A percentile compares a stretch with the other conserved stretches of the same genome.
Evolutionary conservation across 148 eudicot genomes (phyloP).

Genomic region (Drosera capensis): DNA sequence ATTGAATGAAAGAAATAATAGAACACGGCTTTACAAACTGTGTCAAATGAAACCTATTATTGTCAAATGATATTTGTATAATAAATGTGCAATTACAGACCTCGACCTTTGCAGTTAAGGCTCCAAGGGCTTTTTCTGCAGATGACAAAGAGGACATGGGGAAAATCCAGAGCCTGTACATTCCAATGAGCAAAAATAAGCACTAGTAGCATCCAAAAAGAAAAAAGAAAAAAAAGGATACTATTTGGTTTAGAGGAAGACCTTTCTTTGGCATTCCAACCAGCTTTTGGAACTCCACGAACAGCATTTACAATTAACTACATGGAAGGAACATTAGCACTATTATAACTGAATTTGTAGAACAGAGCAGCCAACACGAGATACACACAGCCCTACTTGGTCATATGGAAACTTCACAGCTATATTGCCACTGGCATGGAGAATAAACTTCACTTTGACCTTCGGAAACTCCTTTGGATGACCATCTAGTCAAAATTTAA

Average conservation of each 20-base stretch:
- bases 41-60: background rate
- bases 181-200: background rate
- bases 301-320: slow-evolving; percentile 58
- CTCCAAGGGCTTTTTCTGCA: slow-evolving; percentile 59
- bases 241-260: slow-evolving; percentile 5
- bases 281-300: slow-evolving; percentile 73
- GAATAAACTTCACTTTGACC: slow-evolving; percentile 46
- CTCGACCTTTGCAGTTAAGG: slow-evolving; percentile 49
- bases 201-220: background rate
- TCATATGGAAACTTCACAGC: slow-evolving; percentile 74
- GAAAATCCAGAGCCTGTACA: slow-evolving; percentile 76
- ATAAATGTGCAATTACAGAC: slow-evolving; percentile 24
- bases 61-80: no score
- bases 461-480: slow-evolving; percentile 28
- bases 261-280: slow-evolving; percentile 91
- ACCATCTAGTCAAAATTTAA: slow-evolving; percentile 22
- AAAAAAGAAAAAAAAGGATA: background rate
- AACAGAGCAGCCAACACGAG: slow-evolving; percentile 1
- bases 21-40: background rate
- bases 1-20: background rate
- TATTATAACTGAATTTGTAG: slow-evolving; percentile 4
- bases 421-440: slow-evolving; percentile 74
- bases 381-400: slow-evolving; percentile 28
- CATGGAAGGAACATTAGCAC: slow-evolving; percentile 2
- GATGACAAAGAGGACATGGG: slow-evolving; percentile 53